These are phyloP conservation scores for Suhomyces bribrorum DNA, from an alignment of 1,139 yeast species.

Conservation along the genomic window DNA sequence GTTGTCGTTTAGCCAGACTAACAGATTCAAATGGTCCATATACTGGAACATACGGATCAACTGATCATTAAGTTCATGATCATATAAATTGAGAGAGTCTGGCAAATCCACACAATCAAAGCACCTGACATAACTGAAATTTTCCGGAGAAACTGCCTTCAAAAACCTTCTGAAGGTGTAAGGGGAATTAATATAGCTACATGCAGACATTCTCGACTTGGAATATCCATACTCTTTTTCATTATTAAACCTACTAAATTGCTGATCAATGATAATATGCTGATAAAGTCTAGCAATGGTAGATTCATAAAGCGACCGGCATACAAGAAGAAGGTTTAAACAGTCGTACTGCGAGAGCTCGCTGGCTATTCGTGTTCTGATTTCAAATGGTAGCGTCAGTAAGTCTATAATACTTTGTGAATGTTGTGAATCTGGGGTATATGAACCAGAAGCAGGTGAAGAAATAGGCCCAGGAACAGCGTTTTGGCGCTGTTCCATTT, in stretches of 20 bases:
- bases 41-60: constrained; percentile 23
- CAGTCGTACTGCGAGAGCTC: constrained; percentile 46
- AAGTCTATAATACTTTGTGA: neutral
- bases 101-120: constrained; percentile 35
- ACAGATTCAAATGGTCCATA: constrained; percentile 23
- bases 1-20: constrained; percentile 38
- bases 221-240: constrained; percentile 25
- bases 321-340: constrained; percentile 34
- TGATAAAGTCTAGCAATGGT: constrained; percentile 39
- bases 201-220: constrained; percentile 11
- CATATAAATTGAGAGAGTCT: constrained; percentile 37
- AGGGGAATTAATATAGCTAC: constrained; percentile 37
- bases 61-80: constrained; percentile 24
- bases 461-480: neutral
- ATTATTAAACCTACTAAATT: constrained; percentile 37
- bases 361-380: constrained; percentile 32
- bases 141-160: neutral
- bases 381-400: constrained; percentile 38
- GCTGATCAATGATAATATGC: constrained; percentile 40
- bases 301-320: constrained; percentile 29
- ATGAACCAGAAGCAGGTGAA: neutral
- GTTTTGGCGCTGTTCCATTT: neutral
- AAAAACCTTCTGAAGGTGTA: constrained; percentile 37
- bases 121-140: constrained; percentile 15
- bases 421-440: neutral